Evolutionary conservation across 2,329 filamentous ascomycete species (phyloP).

Genomic region (Trichothecium sympodiale): DNA sequence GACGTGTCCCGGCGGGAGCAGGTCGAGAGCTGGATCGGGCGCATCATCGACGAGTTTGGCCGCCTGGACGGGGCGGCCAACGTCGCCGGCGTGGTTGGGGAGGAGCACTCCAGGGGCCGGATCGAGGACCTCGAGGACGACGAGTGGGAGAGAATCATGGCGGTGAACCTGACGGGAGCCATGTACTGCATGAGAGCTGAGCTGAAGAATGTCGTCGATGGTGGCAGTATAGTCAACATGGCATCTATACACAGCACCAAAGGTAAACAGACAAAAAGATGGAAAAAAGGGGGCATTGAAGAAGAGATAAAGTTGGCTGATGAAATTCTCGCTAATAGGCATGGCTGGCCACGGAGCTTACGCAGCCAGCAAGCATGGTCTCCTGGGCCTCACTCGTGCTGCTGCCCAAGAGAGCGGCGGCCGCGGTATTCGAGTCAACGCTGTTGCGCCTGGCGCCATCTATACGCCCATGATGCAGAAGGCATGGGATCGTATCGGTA

Average conservation of each 20-base stretch:
- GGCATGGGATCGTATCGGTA: slow-evolving; percentile 21
- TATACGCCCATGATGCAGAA: slow-evolving; percentile 36
- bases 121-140: slow-evolving; percentile 31
- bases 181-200: slow-evolving; percentile 37
- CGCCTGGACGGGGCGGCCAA: slow-evolving; percentile 42
- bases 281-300: background rate
- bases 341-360: slow-evolving; percentile 20
- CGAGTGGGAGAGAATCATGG: slow-evolving; percentile 34
- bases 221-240: slow-evolving; percentile 47
- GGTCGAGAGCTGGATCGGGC: slow-evolving; percentile 37
- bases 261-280: slow-evolving; percentile 9
- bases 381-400: slow-evolving; percentile 20
- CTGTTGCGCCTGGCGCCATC: slow-evolving; percentile 34
- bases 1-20: slow-evolving; percentile 34
- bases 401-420: slow-evolving; percentile 23
- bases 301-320: background rate
- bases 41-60: slow-evolving; percentile 31
- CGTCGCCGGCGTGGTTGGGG: slow-evolving; percentile 38
- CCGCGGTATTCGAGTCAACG: slow-evolving; percentile 31
- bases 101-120: slow-evolving; percentile 24
- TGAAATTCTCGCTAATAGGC: slow-evolving; percentile 7
- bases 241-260: slow-evolving; percentile 37
- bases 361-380: slow-evolving; percentile 22
- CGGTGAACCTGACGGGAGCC: slow-evolving; percentile 33
- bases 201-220: slow-evolving; percentile 31